Evolutionary conservation across 176 grass and related monocot species (phyloP).

Genomic region (Ananas comosus): DNA sequence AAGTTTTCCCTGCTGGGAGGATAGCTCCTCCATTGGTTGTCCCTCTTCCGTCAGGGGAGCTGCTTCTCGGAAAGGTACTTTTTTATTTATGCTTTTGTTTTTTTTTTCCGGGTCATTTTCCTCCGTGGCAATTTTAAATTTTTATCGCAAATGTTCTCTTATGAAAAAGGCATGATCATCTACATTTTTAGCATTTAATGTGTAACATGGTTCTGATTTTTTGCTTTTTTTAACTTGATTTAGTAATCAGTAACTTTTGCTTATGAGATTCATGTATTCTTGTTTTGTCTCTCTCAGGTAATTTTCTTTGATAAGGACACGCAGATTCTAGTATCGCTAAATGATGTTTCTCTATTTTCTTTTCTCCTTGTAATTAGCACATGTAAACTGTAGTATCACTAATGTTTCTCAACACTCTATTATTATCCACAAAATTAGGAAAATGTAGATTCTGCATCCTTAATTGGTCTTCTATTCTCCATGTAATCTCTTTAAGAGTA

Average conservation of each 20-base stretch:
- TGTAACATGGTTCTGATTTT: too few species aligned
- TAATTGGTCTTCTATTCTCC: too few species aligned
- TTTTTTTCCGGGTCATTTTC: background rate
- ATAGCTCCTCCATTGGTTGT: conserved; percentile 86
- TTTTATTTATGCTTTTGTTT: background rate
- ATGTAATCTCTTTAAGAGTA: too few species aligned
- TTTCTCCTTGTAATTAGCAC: background rate
- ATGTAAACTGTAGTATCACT: background rate
- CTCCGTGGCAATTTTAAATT: background rate
- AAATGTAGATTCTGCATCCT: too few species aligned
- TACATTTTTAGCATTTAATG: background rate
- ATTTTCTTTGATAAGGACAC: too few species aligned
- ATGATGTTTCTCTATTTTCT: too few species aligned
- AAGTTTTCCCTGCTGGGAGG: conserved; percentile 91
- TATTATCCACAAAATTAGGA: too few species aligned
- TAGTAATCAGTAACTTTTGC: too few species aligned
- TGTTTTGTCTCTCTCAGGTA: too few species aligned
- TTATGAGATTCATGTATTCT: too few species aligned
- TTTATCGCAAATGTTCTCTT: background rate
- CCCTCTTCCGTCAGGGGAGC: conserved; percentile 61
- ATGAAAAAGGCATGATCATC: background rate
- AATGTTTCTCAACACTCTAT: background rate
- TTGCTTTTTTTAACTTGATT: too few species aligned
- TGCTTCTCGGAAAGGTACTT: conserved; percentile 87
- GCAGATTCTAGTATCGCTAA: too few species aligned